A percentile compares a stretch with the other conserved stretches of the same genome.
phyloP scores from a whole-genome alignment of 2,329 filamentous ascomycete species.

The Scedosporium boydii region DNA sequence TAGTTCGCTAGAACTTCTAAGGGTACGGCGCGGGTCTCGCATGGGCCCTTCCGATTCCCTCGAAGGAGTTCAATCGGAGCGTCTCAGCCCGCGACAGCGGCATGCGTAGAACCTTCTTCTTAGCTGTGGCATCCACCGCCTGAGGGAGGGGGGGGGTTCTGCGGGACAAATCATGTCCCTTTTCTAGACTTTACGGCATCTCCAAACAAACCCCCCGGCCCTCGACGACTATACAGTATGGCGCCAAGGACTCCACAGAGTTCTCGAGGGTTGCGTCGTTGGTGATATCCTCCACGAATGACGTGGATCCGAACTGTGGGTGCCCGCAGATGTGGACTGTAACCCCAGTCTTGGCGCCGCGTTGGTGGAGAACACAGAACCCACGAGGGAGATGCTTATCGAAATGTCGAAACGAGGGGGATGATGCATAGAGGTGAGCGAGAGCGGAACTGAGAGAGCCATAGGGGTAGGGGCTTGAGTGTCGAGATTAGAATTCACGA shows the following conservation, averaged over 20 bases:
- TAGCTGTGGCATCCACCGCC: background rate
- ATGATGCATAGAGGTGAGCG: conserved; percentile 43
- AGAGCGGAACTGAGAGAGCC: conserved; percentile 32
- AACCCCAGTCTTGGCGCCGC: conserved; percentile 58
- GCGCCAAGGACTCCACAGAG: conserved; percentile 51
- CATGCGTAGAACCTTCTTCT: conserved; percentile 17
- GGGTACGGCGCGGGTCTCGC: conserved; percentile 56
- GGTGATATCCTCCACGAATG: conserved; percentile 50
- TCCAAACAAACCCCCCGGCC: conserved; percentile 37
- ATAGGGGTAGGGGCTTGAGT: conserved; percentile 48
- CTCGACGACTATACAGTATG: conserved; percentile 59
- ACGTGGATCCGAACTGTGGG: conserved; percentile 63
- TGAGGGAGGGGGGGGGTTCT: too few species aligned
- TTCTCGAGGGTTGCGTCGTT: conserved; percentile 53
- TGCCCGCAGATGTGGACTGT: conserved; percentile 68
- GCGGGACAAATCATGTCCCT: background rate
- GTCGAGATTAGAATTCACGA: conserved; percentile 63
- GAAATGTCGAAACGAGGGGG: conserved; percentile 43
- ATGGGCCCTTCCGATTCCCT: conserved; percentile 65
- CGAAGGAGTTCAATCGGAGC: conserved; percentile 59
- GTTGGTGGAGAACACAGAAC: conserved; percentile 55
- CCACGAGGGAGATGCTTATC: conserved; percentile 57
- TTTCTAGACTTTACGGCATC: conserved; percentile 50
- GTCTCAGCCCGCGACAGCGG: conserved; percentile 50
- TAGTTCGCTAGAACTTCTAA: conserved; percentile 58